Conservation (phyloP, 2,329 filamentous ascomycete genomes). For the Aureobasidium sp. region DNA sequence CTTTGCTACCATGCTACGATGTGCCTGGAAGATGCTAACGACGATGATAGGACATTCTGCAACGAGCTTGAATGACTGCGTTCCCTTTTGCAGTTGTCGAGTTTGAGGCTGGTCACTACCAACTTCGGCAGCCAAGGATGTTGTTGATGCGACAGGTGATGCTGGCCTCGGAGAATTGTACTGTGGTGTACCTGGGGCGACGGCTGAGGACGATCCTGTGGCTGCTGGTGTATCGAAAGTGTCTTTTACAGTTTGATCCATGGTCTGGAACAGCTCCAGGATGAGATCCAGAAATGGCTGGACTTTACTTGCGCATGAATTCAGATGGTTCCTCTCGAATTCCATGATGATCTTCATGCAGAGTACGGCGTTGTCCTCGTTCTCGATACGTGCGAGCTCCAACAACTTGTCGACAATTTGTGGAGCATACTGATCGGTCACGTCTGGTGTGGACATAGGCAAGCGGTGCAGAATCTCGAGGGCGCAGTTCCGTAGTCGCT, state of each 20-base stretch:
- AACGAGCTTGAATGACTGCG: slow-evolving; percentile 98
- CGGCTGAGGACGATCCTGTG: slow-evolving; percentile 41
- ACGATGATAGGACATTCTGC: slow-evolving; percentile 98
- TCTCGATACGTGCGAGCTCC: slow-evolving; percentile 80
- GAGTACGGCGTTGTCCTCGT: slow-evolving; percentile 97
- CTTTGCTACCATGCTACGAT: slow-evolving; percentile 66
- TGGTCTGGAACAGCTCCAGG: slow-evolving; percentile 89
- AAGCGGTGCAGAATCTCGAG: slow-evolving; percentile 92
- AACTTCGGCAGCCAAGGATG: slow-evolving; percentile 54
- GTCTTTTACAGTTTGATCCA: slow-evolving; percentile 90
- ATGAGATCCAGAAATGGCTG: slow-evolving; percentile 88
- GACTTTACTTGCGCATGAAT: slow-evolving; percentile 66
- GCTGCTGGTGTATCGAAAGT: slow-evolving; percentile 73
- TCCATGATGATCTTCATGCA: slow-evolving; percentile 99
- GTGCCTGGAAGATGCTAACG: slow-evolving; percentile 94
- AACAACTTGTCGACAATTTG: slow-evolving; percentile 89
- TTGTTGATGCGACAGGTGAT: slow-evolving; percentile 75
- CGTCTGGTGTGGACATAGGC: slow-evolving; percentile 65
- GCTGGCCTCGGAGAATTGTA: slow-evolving; percentile 82
- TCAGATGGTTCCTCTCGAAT: slow-evolving; percentile 85
- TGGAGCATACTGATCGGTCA: slow-evolving; percentile 78
- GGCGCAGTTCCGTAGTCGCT: slow-evolving; percentile 87
- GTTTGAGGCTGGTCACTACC: slow-evolving; percentile 75
- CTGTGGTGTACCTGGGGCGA: slow-evolving; percentile 59
- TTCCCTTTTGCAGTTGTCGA: slow-evolving; percentile 77